phyloP scores from a whole-genome alignment of 768 basidiomycete genomes.

The Chalciporus pseudorubinellus region DNA sequence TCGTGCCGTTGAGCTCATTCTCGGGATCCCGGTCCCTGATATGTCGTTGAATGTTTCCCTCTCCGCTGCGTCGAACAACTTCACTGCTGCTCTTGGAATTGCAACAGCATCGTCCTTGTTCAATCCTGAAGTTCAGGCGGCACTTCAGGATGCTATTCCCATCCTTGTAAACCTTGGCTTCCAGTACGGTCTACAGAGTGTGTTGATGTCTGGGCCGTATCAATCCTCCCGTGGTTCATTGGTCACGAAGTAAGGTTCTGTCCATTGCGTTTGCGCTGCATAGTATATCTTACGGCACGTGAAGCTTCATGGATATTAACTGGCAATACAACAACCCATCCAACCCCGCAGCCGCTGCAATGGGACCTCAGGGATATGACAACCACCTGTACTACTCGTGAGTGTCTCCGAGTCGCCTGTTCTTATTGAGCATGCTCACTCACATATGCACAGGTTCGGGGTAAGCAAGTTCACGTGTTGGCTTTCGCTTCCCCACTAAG shows the following conservation, averaged over 20 bases:
- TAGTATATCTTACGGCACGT: too few species aligned
- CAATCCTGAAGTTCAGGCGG: conserved; percentile 31
- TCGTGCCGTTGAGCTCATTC: conserved; percentile 58
- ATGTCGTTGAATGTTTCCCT: conserved; percentile 8
- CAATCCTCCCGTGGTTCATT: conserved; percentile 25
- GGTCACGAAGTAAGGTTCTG: conserved; percentile 36
- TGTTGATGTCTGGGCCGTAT: conserved; percentile 24
- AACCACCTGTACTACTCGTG: conserved; percentile 78
- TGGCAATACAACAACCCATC: conserved; percentile 72
- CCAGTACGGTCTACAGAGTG: conserved; percentile 17
- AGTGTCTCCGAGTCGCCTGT: conserved; percentile 26
- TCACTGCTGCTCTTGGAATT: conserved; percentile 33
- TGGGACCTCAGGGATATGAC: conserved; percentile 73
- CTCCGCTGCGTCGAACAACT: conserved; percentile 31
- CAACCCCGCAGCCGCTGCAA: conserved; percentile 67
- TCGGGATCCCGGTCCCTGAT: conserved; percentile 48
- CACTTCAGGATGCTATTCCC: conserved; percentile 35
- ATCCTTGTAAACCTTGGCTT: conserved; percentile 34
- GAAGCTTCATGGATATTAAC: conserved; percentile 76
- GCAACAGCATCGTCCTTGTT: conserved; percentile 19
- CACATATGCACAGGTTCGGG: conserved; percentile 46
- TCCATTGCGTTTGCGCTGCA: too few species aligned
- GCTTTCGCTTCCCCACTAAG: not conserved
- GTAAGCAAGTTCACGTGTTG: conserved; percentile 34
- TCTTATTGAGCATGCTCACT: conserved; percentile 2